phyloP scores from a whole-genome alignment of 2,329 filamentous ascomycete species.

The Phaeosphaeria sp. region DNA sequence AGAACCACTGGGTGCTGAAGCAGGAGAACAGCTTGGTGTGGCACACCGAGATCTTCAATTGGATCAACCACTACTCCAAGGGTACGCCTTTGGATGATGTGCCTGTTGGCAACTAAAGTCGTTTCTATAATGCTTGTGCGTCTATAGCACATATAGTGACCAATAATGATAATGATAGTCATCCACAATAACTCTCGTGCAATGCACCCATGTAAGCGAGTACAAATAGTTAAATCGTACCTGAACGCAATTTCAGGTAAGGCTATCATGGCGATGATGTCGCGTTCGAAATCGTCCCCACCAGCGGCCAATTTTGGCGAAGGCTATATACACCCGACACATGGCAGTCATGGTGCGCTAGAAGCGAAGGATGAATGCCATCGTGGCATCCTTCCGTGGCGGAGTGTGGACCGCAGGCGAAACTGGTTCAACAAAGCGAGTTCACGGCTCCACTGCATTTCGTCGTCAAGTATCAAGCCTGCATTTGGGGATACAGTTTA shows the following conservation, averaged over 20 bases:
- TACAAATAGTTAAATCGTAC: too few species aligned
- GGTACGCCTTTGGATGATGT: constrained; percentile 37
- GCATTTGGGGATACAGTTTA: too few species aligned
- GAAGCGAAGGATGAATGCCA: neutral
- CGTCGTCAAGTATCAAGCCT: neutral
- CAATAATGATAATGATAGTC: constrained; percentile 6
- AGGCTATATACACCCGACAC: neutral
- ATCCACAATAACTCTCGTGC: too few species aligned
- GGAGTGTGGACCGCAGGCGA: neutral
- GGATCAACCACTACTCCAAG: constrained; percentile 48
- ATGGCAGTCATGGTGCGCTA: neutral
- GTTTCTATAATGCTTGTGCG: neutral
- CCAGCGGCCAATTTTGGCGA: neutral
- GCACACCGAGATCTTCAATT: constrained; percentile 66
- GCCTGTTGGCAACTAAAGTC: constrained; percentile 36
- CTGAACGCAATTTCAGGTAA: too few species aligned
- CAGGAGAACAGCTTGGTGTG: constrained; percentile 92
- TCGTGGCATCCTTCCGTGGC: neutral
- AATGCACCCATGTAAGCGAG: too few species aligned
- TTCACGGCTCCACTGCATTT: neutral
- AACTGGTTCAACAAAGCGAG: neutral
- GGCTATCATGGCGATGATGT: too few species aligned
- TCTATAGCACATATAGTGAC: neutral
- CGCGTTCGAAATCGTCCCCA: neutral
- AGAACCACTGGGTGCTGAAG: constrained; percentile 83